Percentiles rank a stretch among this genome's conserved stretches.
Evolutionary conservation across 2,329 filamentous ascomycete genomes (phyloP).

Genomic region (Fusarium miscanthi): DNA sequence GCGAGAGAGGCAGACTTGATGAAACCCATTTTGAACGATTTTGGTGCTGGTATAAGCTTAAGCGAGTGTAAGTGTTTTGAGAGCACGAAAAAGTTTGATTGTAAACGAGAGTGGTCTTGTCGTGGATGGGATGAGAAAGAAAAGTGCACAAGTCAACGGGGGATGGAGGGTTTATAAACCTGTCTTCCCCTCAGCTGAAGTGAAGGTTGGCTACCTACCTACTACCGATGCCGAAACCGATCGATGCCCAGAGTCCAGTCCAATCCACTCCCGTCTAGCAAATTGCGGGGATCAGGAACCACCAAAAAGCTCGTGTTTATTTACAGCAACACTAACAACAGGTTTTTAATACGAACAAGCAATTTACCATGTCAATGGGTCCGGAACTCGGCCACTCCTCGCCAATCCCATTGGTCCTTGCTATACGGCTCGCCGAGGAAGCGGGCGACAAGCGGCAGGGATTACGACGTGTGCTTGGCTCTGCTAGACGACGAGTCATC

Average conservation of each 20-base stretch:
- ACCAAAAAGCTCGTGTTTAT: conserved; percentile 26
- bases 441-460: background rate
- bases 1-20: conserved; percentile 34
- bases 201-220: background rate
- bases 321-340: conserved; percentile 1
- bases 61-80: conserved; percentile 1
- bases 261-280: background rate
- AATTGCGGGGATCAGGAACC: conserved; percentile 9
- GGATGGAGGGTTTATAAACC: conserved; percentile 5
- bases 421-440: background rate
- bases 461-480: background rate
- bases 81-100: conserved; percentile 1
- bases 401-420: background rate
- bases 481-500: conserved; percentile 1
- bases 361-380: conserved; percentile 15
- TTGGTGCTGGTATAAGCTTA: conserved; percentile 4
- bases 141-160: background rate
- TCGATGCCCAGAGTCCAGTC: background rate
- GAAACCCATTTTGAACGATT: conserved; percentile 37
- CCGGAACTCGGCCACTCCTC: conserved; percentile 10
- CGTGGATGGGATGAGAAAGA: conserved; percentile 18
- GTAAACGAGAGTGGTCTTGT: conserved; percentile 19
- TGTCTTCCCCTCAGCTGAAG: background rate
- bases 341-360: conserved; percentile 19
- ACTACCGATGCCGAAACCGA: conserved; percentile 1